Conservation (phyloP, 352 stramenopile species). For the Phytophthora crassamura region DNA sequence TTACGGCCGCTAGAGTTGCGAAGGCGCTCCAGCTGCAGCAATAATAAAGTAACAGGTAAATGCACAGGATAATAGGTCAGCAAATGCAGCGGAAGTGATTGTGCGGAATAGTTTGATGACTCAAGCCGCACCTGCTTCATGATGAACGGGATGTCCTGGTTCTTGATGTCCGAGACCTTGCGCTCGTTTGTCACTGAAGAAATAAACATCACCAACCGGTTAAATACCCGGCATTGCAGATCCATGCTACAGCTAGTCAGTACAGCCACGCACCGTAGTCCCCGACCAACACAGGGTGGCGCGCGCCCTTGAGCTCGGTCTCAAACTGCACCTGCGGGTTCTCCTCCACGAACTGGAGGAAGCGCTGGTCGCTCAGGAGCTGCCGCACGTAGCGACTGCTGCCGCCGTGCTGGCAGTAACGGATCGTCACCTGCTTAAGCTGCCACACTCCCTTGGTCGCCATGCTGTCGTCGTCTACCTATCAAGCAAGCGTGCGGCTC, state of each 20-base stretch:
- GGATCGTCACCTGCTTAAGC: constrained; percentile 81
- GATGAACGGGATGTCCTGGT: constrained; percentile 86
- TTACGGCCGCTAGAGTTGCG: constrained; percentile 89
- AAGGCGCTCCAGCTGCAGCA: constrained; percentile 74
- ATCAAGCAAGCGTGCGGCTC: constrained; percentile 11
- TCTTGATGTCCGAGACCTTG: constrained; percentile 91
- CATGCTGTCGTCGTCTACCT: constrained; percentile 42
- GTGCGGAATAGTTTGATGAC: background rate
- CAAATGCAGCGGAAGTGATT: background rate
- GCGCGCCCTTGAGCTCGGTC: constrained; percentile 86
- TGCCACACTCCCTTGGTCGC: constrained; percentile 83
- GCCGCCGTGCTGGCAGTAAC: constrained; percentile 80
- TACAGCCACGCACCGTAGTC: constrained; percentile 70
- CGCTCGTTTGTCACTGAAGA: constrained; percentile 73
- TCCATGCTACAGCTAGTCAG: background rate
- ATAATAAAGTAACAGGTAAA: background rate
- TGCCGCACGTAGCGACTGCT: constrained; percentile 82
- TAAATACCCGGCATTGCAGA: background rate
- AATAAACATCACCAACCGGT: background rate
- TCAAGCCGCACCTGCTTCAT: constrained; percentile 67
- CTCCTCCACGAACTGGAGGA: constrained; percentile 86
- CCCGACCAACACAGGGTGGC: constrained; percentile 82
- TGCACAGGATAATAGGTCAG: constrained; percentile 3
- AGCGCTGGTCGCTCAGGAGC: constrained; percentile 77
- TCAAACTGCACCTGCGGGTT: constrained; percentile 88